These are phyloP conservation scores for Durusdinium trenchii DNA, from an alignment of 73 alveolate species.

Conservation along the genomic window DNA sequence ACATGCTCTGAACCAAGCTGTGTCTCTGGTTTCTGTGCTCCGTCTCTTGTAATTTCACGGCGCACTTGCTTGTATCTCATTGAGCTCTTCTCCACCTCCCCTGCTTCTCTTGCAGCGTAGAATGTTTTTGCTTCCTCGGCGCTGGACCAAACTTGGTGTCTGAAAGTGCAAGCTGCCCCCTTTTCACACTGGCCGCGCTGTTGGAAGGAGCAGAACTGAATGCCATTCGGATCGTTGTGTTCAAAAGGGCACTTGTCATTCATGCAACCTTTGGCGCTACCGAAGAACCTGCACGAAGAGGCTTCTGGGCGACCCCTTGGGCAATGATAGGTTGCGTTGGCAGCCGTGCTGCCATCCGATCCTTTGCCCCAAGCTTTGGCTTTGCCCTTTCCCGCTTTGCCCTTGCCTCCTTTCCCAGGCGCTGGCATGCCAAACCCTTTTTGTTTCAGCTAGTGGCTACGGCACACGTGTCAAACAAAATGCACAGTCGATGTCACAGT, in stretches of 20 bases:
- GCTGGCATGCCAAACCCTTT: slow-evolving; percentile 22
- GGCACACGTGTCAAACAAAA: too few species aligned
- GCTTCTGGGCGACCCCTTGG: neutral
- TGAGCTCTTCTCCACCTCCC: slow-evolving; percentile 57
- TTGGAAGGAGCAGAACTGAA: slow-evolving; percentile 38
- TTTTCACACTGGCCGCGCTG: slow-evolving; percentile 85
- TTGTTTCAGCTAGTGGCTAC: too few species aligned
- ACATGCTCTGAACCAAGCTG: slow-evolving; percentile 58
- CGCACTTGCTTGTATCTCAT: slow-evolving; percentile 80
- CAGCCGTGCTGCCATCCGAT: slow-evolving; percentile 85
- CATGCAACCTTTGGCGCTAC: slow-evolving; percentile 71
- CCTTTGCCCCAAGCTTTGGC: slow-evolving; percentile 40
- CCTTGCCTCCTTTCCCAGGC: slow-evolving; percentile 65
- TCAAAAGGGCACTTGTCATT: slow-evolving; percentile 53
- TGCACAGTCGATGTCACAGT: too few species aligned
- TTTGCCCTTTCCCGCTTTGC: slow-evolving; percentile 12
- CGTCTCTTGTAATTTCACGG: slow-evolving; percentile 46
- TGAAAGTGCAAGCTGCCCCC: slow-evolving; percentile 83
- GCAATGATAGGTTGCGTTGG: slow-evolving; percentile 56
- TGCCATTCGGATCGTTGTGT: slow-evolving; percentile 65
- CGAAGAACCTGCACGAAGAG: slow-evolving; percentile 74
- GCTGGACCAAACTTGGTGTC: slow-evolving; percentile 76
- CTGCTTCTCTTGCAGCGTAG: slow-evolving; percentile 30
- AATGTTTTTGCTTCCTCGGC: slow-evolving; percentile 44
- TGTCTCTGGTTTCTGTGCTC: slow-evolving; percentile 13